A percentile compares a stretch with the other conserved stretches of the same genome.
Evolutionary conservation across 2,329 filamentous ascomycete species (phyloP).

Genomic region (Fusarium compactum): DNA sequence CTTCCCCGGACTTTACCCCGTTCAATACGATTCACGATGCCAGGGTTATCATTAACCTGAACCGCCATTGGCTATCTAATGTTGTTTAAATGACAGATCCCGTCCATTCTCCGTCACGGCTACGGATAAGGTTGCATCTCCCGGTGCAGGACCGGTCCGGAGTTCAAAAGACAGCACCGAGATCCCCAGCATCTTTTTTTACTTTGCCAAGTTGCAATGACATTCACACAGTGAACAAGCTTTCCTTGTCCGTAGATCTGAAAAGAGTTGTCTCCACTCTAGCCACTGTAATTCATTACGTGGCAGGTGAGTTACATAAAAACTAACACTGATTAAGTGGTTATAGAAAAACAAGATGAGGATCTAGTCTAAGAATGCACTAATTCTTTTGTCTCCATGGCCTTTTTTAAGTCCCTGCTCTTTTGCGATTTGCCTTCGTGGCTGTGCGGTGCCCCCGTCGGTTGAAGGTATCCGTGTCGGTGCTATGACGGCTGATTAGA

Average conservation of each 20-base stretch:
- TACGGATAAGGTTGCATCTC: conserved; percentile 19
- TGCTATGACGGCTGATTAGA: conserved; percentile 1
- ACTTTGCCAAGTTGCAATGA: conserved; percentile 3
- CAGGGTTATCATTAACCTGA: conserved; percentile 1
- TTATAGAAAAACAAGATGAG: not conserved
- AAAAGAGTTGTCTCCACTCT: conserved; percentile 8
- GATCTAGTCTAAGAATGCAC: not conserved
- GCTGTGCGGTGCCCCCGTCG: conserved; percentile 20
- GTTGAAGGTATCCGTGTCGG: conserved; percentile 8
- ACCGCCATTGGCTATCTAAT: conserved; percentile 6
- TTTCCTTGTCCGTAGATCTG: conserved; percentile 32
- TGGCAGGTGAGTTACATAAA: not conserved
- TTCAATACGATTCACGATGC: conserved; percentile 8
- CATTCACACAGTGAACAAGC: conserved; percentile 30
- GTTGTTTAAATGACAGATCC: not conserved
- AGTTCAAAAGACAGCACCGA: conserved; percentile 38
- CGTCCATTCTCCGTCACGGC: conserved; percentile 24
- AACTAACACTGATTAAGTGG: not conserved
- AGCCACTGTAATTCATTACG: conserved; percentile 26
- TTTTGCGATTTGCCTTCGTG: not conserved
- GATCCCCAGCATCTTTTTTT: conserved; percentile 3
- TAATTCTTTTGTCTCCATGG: not conserved
- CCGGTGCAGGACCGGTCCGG: conserved; percentile 32
- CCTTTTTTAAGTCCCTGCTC: not conserved
- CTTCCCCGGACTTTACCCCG: conserved; percentile 15